Base-by-base conservation (phyloP, 1,284 basidiomycete species). In the Sanghuangporus weigelae region DNA sequence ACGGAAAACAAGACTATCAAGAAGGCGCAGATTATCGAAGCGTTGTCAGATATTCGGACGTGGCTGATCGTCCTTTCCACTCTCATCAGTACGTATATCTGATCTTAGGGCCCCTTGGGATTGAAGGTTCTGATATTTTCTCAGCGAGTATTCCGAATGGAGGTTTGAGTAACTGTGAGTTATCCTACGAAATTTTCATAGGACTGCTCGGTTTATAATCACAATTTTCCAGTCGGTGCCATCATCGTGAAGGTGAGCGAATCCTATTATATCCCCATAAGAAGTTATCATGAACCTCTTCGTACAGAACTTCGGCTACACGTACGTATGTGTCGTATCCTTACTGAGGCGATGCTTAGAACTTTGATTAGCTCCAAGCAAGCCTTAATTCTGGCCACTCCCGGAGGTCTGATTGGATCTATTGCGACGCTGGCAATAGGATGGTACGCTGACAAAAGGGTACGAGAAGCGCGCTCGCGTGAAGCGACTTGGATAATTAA, bases 231-330 rank as follows among this genome's bases (percentile, higher is more conserved):
- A 86, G 85, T 84, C 71, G 81, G 83, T 69, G 85, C 85, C 68
- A 73, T 85, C n/a, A 81, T 69, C 55, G 65, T 69, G 12, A 67
- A 66, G 63, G 68, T 67, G 55, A 51, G 53, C 40, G 42, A 5
- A 6, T n/a, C 10, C 16, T 11, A n/a, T n/a, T 40, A 44, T 21
- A 36, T 40, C 14, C 10, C 7, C n/a, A 57, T 23, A 11, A 19
- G 21, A 21, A 44, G 44, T 39, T 14, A 38, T 39, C 31, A 26
- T 11, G 8, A 23, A 26, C 5, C 10, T 23, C 3, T 19, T 85
- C 64, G 81, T 86, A 72, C 81, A 82, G 72, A 79, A 75, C 65
- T 87, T 89, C 68, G 87, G 87, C n/a, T 89, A 87, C 66, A 84
- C 82, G 81, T 85, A 62, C 14, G 81, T 74, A 42, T 7, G 40